phyloP scores from a whole-genome alignment of 805 yeast genomes.

The Lachancea nothofagi region DNA sequence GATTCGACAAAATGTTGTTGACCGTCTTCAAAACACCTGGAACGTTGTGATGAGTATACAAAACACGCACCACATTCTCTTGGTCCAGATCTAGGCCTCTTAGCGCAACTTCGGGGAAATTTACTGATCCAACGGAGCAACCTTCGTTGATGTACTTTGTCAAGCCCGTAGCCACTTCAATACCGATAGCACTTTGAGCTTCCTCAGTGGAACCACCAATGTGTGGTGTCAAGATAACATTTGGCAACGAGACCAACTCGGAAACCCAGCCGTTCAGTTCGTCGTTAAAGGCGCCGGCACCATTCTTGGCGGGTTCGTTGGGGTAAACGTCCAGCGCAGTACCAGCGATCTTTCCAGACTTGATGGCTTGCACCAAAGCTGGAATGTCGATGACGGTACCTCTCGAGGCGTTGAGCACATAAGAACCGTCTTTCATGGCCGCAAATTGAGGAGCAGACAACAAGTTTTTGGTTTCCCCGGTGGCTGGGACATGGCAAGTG shows the following conservation, averaged over 20 bases:
- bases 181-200: constrained; percentile 96
- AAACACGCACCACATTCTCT: constrained; percentile 82
- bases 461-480: constrained; percentile 86
- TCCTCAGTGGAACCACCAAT: constrained; percentile 99
- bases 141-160: constrained; percentile 95
- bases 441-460: constrained; percentile 87
- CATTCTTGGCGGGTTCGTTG: constrained; percentile 95
- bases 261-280: constrained; percentile 76
- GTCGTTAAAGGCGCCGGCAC: constrained; percentile 69
- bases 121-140: constrained; percentile 88
- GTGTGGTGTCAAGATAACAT: constrained; percentile 91
- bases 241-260: constrained; percentile 75
- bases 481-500: constrained; percentile 90
- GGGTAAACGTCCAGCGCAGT: constrained; percentile 97
- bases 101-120: constrained; percentile 96
- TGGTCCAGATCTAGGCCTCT: constrained; percentile 85
- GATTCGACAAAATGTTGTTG: constrained; percentile 87
- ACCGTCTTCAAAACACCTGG: constrained; percentile 98
- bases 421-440: constrained; percentile 94
- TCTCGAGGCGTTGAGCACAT: constrained; percentile 92
- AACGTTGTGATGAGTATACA: constrained; percentile 94
- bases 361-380: constrained; percentile 85
- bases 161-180: constrained; percentile 84
- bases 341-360: constrained; percentile 91
- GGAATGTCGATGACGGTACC: constrained; percentile 97